A percentile compares a stretch with the other conserved stretches of the same genome.
Evolutionary conservation across 169 alveolate genomes (phyloP).

Genomic region (Neospora caninum): DNA sequence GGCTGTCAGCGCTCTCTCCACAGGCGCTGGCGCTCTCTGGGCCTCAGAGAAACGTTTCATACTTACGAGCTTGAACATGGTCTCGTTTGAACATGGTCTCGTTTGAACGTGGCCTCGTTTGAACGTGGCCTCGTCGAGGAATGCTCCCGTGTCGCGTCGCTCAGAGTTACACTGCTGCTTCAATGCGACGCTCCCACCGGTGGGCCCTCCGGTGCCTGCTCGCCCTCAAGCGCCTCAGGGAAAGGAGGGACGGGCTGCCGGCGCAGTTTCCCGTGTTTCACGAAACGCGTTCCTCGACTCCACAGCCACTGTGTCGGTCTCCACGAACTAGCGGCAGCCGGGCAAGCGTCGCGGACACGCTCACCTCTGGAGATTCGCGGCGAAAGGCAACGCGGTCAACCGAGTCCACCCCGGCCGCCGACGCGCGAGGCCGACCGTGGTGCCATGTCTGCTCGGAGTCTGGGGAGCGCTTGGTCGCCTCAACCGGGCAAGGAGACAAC

Average conservation of each 20-base stretch:
- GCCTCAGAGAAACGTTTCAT: too few species aligned
- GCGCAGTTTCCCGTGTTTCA: neutral
- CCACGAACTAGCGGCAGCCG: neutral
- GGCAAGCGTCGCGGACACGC: neutral
- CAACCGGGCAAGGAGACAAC: neutral
- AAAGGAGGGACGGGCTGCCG: neutral
- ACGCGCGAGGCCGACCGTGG: neutral
- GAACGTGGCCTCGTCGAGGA: neutral
- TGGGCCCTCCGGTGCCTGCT: slow-evolving; percentile 44
- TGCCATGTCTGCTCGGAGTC: neutral
- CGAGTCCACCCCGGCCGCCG: neutral
- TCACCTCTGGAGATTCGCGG: too few species aligned
- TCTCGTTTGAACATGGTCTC: too few species aligned
- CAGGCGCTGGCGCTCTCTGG: too few species aligned
- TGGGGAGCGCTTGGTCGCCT: neutral
- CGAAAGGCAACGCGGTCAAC: neutral
- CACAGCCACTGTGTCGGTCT: neutral
- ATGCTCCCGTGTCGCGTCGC: neutral
- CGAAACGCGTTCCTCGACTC: neutral
- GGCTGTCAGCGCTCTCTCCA: neutral
- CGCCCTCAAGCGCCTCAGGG: neutral
- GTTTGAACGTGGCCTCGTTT: too few species aligned
- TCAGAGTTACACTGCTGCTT: slow-evolving; percentile 48
- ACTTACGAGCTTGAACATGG: too few species aligned
- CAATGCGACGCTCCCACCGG: slow-evolving; percentile 53